Conservation (phyloP, 2,329 filamentous ascomycete species). For the Aspergillus niger region DNA sequence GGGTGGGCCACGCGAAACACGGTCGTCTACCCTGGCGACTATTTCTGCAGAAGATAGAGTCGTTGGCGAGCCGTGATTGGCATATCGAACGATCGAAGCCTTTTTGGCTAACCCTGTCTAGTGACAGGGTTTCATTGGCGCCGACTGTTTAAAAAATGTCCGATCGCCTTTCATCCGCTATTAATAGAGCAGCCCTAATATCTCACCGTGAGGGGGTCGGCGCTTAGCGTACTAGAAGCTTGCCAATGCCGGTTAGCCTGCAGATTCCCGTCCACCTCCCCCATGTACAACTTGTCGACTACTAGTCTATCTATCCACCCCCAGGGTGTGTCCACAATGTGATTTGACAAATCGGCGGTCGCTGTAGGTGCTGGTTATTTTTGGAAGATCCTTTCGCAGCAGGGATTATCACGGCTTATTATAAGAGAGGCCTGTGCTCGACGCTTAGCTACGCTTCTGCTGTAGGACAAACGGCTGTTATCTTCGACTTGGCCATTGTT, state of each 20-base stretch:
- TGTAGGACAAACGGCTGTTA: not conserved
- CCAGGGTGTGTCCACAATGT: not conserved
- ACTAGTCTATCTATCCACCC: too few species aligned
- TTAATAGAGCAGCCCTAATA: constrained; percentile 7
- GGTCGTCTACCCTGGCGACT: constrained; percentile 24
- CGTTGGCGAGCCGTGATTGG: constrained; percentile 11
- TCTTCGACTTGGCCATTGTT: not conserved
- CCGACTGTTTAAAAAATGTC: not conserved
- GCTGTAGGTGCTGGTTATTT: not conserved
- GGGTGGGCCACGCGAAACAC: constrained; percentile 32
- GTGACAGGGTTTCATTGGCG: constrained; percentile 1
- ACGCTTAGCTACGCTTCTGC: not conserved
- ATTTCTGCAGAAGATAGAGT: constrained; percentile 12
- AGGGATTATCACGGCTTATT: not conserved
- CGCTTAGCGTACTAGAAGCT: constrained; percentile 11
- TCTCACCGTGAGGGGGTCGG: constrained; percentile 10
- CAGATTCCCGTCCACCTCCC: constrained; percentile 4
- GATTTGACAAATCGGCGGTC: not conserved
- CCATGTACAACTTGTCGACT: not conserved
- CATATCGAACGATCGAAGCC: constrained; percentile 9
- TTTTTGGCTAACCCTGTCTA: not conserved
- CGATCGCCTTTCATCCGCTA: not conserved
- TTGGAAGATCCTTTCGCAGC: not conserved
- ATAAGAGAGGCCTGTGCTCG: not conserved
- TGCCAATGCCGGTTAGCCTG: constrained; percentile 10